These are phyloP conservation scores for Candida tunisiensis DNA, from an alignment of 1,139 yeast species.

Conservation along the genomic window DNA sequence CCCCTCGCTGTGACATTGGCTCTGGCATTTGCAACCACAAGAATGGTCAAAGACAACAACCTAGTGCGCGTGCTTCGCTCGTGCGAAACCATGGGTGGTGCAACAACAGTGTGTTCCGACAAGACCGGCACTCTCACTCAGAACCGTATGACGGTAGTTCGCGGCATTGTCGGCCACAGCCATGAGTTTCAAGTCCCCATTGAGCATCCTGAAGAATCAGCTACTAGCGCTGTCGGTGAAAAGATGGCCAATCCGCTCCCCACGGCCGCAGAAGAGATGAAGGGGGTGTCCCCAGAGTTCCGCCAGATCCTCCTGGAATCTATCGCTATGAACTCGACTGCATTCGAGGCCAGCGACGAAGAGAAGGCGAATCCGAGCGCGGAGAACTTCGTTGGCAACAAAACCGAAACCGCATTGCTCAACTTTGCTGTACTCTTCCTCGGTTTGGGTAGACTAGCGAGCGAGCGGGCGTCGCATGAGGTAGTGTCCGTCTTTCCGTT, in stretches of 20 bases:
- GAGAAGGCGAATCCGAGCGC: constrained; percentile 8
- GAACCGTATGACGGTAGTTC: constrained; percentile 79
- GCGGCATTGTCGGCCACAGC: constrained; percentile 41
- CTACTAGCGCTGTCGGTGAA: constrained; percentile 6
- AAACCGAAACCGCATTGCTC: constrained; percentile 84
- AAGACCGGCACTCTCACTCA: constrained; percentile 95
- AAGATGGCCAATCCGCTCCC: no score
- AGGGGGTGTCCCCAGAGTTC: constrained; percentile 1
- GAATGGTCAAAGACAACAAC: constrained; percentile 95
- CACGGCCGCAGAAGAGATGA: constrained; percentile 3
- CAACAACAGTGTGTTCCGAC: constrained; percentile 93
- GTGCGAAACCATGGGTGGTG: constrained; percentile 99
- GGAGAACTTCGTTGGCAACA: constrained; percentile 65
- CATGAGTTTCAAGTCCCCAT: constrained; percentile 24
- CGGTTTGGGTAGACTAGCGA: constrained; percentile 29
- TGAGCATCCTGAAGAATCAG: constrained; percentile 5
- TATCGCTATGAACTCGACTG: constrained; percentile 68
- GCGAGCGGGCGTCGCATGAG: constrained; percentile 22
- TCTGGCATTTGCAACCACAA: constrained; percentile 90
- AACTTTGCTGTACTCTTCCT: constrained; percentile 46
- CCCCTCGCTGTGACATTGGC: constrained; percentile 95
- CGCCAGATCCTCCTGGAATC: constrained; percentile 32
- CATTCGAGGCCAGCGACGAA: constrained; percentile 48
- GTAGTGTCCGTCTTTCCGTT: constrained; percentile 71
- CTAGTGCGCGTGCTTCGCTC: constrained; percentile 84